These are phyloP conservation scores for Colletotrichum eleusines DNA, from an alignment of 2,329 filamentous ascomycete genomes.

Conservation along the genomic window DNA sequence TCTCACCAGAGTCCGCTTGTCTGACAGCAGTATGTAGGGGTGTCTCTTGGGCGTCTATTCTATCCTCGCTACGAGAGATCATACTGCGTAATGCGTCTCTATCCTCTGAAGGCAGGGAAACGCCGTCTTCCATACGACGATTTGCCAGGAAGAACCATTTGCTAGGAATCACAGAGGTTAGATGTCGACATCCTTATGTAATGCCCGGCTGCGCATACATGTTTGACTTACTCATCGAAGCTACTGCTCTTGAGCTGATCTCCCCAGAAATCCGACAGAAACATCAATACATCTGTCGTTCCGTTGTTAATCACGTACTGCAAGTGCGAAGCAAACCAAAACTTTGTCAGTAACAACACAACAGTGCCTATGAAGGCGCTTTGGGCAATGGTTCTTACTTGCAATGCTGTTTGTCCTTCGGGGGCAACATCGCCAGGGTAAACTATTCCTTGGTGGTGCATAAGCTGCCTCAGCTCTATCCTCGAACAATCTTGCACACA, in stretches of 20 bases:
- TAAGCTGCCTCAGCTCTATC: neutral
- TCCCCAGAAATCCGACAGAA: neutral
- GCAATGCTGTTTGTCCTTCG: neutral
- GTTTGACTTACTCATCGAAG: neutral
- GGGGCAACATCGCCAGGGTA: neutral
- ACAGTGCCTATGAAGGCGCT: fast-evolving
- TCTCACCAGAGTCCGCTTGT: neutral
- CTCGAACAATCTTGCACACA: fast-evolving
- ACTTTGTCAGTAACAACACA: neutral
- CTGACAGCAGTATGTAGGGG: no score
- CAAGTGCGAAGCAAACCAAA: neutral
- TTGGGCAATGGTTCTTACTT: neutral
- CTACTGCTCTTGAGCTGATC: neutral
- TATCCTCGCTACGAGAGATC: neutral
- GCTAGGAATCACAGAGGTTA: neutral
- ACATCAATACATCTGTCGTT: neutral
- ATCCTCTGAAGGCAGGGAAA: fast-evolving
- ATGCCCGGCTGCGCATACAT: neutral
- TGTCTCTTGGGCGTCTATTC: no score
- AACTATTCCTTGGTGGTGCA: neutral
- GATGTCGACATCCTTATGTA: neutral
- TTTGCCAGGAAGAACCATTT: neutral
- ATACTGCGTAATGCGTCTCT: neutral
- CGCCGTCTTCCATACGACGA: fast-evolving
- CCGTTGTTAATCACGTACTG: neutral